phyloP scores from a whole-genome alignment of 2,329 filamentous ascomycete species.

The Talaromyces sp. region DNA sequence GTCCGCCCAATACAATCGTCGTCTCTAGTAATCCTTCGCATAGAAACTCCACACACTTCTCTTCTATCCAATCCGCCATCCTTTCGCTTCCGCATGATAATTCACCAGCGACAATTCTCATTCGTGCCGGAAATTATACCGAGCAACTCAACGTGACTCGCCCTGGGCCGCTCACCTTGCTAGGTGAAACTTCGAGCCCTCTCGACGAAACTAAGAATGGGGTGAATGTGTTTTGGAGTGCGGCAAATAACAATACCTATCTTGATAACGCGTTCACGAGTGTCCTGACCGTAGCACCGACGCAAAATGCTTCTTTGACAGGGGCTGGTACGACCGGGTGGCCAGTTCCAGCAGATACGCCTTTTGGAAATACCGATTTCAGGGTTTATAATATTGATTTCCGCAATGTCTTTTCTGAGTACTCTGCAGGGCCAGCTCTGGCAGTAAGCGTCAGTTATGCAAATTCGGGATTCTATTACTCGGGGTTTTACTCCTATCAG shows the following conservation, averaged over 20 bases:
- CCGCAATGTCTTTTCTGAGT: constrained; percentile 54
- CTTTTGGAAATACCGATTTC: constrained; percentile 61
- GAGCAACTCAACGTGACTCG: constrained; percentile 65
- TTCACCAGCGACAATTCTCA: constrained; percentile 52
- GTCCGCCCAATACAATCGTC: constrained; percentile 24
- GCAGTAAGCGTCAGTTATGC: constrained; percentile 59
- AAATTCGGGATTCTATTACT: constrained; percentile 64
- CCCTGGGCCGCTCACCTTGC: constrained; percentile 55
- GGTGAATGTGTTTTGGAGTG: constrained; percentile 57
- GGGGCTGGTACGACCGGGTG: constrained; percentile 60
- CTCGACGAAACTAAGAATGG: constrained; percentile 44
- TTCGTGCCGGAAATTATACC: constrained; percentile 57
- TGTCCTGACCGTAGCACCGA: constrained; percentile 60
- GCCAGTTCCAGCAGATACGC: constrained; percentile 56
- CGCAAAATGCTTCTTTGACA: constrained; percentile 57
- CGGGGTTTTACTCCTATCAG: constrained; percentile 63
- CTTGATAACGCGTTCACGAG: constrained; percentile 61
- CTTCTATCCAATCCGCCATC: constrained; percentile 46
- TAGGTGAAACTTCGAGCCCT: constrained; percentile 53
- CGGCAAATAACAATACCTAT: constrained; percentile 48
- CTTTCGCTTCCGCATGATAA: constrained; percentile 44
- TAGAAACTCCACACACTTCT: constrained; percentile 22
- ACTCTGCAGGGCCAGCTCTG: constrained; percentile 53
- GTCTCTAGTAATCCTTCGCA: constrained; percentile 19
- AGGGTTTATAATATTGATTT: constrained; percentile 65